phyloP scores from a whole-genome alignment of 345 rosid genomes.

The Eucalyptus microcorys region DNA sequence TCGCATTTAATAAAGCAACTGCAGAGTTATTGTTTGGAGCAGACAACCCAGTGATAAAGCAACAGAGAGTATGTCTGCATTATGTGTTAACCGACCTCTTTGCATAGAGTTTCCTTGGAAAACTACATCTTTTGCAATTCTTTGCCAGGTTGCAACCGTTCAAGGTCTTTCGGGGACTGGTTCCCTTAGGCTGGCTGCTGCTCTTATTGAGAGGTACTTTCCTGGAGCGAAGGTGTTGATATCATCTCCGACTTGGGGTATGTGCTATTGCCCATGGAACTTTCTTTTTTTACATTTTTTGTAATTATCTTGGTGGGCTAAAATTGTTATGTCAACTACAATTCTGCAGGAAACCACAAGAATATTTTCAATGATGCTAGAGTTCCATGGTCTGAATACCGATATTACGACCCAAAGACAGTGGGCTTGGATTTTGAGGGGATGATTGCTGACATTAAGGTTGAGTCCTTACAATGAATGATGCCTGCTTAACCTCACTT shows the following conservation, averaged over 20 bases:
- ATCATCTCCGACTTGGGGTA: constrained; percentile 96
- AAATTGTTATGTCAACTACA: not conserved
- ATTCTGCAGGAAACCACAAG: constrained; percentile 79
- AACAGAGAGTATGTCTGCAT: constrained; percentile 49
- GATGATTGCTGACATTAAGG: constrained; percentile 90
- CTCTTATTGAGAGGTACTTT: constrained; percentile 86
- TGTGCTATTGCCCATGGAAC: not conserved
- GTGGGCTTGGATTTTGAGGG: constrained; percentile 99
- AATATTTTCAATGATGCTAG: constrained; percentile 93
- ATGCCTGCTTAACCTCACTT: not conserved
- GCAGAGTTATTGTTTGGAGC: constrained; percentile 88
- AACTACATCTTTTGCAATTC: not conserved
- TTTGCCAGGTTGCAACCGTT: constrained; percentile 80
- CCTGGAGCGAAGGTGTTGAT: constrained; percentile 82
- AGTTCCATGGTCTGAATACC: constrained; percentile 95
- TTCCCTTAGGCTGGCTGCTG: constrained; percentile 87
- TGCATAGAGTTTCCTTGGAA: not conserved
- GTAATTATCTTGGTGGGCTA: not conserved
- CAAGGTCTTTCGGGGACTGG: constrained; percentile 99
- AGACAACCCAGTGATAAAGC: constrained; percentile 56
- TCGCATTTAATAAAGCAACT: constrained; percentile 81
- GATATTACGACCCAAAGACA: constrained; percentile 92
- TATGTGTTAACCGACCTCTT: not conserved
- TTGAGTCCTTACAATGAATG: not conserved
- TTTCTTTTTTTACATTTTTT: not conserved